Evolutionary conservation across 108 stramenopile species (phyloP).

Genomic region (Cyclotella choctawhatcheeana): DNA sequence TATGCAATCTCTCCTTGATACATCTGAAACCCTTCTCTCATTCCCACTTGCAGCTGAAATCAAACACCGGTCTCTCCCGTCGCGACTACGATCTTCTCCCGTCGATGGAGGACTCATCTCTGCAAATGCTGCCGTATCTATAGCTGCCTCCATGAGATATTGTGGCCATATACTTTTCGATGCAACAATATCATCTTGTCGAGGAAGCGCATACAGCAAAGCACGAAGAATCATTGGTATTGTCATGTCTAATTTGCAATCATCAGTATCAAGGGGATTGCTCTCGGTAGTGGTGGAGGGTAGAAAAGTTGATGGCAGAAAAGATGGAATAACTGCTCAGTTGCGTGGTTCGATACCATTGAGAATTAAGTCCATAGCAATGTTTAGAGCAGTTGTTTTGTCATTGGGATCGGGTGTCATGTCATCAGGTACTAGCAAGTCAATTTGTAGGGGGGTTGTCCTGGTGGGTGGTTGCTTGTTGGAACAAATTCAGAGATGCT

Average conservation of each 20-base stretch:
- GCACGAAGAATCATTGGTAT: conserved; percentile 38
- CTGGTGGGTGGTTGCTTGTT: conserved; percentile 48
- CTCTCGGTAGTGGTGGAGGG: conserved; percentile 34
- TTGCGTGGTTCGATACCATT: conserved; percentile 47
- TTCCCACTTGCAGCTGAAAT: conserved; percentile 46
- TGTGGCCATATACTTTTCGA: conserved; percentile 40
- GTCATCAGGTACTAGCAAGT: conserved; percentile 27
- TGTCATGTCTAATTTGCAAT: conserved; percentile 37
- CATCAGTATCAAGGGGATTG: conserved; percentile 26
- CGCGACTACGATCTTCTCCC: conserved; percentile 31
- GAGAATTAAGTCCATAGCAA: conserved; percentile 21
- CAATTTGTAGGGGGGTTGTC: conserved; percentile 33
- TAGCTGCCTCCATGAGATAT: conserved; percentile 26
- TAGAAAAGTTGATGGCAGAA: neutral
- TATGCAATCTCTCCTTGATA: conserved; percentile 34
- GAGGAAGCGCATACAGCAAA: conserved; percentile 27
- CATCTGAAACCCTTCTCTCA: conserved; percentile 37
- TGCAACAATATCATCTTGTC: conserved; percentile 33
- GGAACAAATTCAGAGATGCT: conserved; percentile 34
- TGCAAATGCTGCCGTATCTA: conserved; percentile 38
- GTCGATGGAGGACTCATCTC: conserved; percentile 37
- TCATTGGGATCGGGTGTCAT: conserved; percentile 44
- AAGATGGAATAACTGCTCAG: conserved; percentile 18
- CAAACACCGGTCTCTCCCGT: conserved; percentile 25
- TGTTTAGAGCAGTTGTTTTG: conserved; percentile 19